A percentile compares a stretch with the other conserved stretches of the same genome.
These are phyloP conservation scores for Phialophora macrospora DNA, from an alignment of 2,329 filamentous ascomycete species.

Conservation along the genomic window DNA sequence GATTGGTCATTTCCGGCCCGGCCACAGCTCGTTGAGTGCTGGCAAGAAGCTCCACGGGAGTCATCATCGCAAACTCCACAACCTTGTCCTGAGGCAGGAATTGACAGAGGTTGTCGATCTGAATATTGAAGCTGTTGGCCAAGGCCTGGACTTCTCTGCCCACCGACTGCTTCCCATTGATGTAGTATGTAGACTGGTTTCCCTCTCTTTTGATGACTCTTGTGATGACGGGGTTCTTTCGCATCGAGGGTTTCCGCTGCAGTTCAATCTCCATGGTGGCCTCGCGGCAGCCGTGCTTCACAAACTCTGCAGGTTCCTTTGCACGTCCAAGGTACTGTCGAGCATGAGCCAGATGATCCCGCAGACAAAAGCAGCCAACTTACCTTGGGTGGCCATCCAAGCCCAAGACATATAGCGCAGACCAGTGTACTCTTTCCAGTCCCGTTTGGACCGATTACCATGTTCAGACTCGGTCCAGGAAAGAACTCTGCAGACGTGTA, in stretches of 20 bases:
- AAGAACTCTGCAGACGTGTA: conserved; percentile 91
- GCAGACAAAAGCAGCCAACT: conserved; percentile 28
- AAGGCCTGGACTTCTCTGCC: conserved; percentile 70
- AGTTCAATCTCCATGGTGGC: conserved; percentile 92
- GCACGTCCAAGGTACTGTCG: conserved; percentile 77
- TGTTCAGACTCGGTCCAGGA: conserved; percentile 90
- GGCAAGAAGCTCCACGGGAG: conserved; percentile 77
- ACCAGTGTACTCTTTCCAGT: conserved; percentile 97
- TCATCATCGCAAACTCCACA: conserved; percentile 86
- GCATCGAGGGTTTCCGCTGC: conserved; percentile 54
- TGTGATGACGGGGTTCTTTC: conserved; percentile 72
- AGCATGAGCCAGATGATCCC: conserved; percentile 17
- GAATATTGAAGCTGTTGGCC: conserved; percentile 76
- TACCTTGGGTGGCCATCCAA: conserved; percentile 77
- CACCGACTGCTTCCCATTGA: conserved; percentile 68
- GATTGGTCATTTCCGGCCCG: conserved; percentile 75
- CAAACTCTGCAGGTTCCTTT: conserved; percentile 82
- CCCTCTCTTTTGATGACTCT: conserved; percentile 80
- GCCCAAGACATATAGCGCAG: conserved; percentile 90
- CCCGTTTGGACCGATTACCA: conserved; percentile 98
- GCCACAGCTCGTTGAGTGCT: conserved; percentile 90
- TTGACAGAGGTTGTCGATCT: conserved; percentile 97
- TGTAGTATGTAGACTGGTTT: conserved; percentile 76
- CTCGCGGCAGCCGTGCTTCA: conserved; percentile 81
- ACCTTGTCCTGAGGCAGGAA: conserved; percentile 96